Conservation (phyloP, 306 rosid species). For the Cucumis hystrix region DNA sequence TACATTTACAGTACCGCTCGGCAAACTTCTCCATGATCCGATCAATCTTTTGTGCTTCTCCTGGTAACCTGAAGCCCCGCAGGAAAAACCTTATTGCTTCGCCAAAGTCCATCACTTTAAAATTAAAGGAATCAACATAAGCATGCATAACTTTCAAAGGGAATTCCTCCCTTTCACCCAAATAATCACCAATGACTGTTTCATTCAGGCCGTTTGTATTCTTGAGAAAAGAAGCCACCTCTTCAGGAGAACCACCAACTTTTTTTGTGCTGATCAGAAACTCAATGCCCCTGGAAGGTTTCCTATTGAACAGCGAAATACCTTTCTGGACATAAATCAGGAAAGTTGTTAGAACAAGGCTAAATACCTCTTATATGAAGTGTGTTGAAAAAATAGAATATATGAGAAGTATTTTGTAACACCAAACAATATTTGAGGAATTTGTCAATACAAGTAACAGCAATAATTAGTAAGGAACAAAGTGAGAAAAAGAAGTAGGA, state of each 20-base stretch:
- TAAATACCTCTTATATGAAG: conserved; percentile 12
- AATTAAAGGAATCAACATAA: conserved; percentile 88
- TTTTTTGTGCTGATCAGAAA: conserved; percentile 72
- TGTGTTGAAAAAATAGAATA: background rate
- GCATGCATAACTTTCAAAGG: conserved; percentile 98
- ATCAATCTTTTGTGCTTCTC: conserved; percentile 98
- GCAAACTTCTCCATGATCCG: conserved; percentile 99
- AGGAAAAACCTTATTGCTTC: conserved; percentile 94
- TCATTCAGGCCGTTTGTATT: conserved; percentile 71
- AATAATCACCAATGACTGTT: conserved; percentile 82
- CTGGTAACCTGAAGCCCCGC: conserved; percentile 92
- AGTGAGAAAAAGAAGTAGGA: background rate
- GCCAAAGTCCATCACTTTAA: conserved; percentile 84
- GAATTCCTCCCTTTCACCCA: conserved; percentile 97
- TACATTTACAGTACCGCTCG: conserved; percentile 99
- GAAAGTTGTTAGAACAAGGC: conserved; percentile 24
- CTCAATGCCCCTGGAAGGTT: conserved; percentile 91
- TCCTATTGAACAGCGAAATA: conserved; percentile 77
- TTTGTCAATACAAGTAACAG: background rate
- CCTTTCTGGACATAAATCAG: conserved; percentile 85
- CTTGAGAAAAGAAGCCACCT: conserved; percentile 80
- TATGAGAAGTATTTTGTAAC: background rate
- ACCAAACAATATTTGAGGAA: background rate
- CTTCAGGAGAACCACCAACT: conserved; percentile 70
- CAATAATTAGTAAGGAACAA: background rate